Conservation (phyloP, 1,139 yeast genomes). For the Arxiozyma heterogenica region DNA sequence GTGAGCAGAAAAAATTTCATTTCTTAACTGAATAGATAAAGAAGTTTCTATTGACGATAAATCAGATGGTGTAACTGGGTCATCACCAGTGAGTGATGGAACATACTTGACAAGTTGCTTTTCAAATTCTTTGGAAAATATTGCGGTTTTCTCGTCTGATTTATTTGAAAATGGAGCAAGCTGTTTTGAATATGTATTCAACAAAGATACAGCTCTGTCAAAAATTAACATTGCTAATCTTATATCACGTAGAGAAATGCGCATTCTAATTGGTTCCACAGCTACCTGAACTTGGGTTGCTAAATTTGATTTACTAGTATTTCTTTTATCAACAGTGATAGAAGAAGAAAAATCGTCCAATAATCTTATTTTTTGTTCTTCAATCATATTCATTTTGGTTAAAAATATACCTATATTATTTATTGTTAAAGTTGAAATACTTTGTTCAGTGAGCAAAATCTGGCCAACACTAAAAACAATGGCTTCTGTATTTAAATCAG, state of each 20-base stretch:
- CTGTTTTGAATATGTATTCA: constrained; percentile 13
- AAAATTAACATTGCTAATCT: constrained; percentile 67
- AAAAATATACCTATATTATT: constrained; percentile 82
- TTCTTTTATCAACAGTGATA: constrained; percentile 62
- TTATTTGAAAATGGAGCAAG: constrained; percentile 11
- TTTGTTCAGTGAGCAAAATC: constrained; percentile 60
- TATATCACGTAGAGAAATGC: constrained; percentile 83
- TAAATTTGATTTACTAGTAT: constrained; percentile 47
- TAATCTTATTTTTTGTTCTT: constrained; percentile 54
- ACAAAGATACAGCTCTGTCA: constrained; percentile 56
- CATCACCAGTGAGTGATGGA: constrained; percentile 42
- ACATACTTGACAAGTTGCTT: constrained; percentile 53
- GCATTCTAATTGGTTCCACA: constrained; percentile 69
- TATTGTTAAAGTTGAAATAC: constrained; percentile 53
- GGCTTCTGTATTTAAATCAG: constrained; percentile 65
- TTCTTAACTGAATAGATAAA: constrained; percentile 40
- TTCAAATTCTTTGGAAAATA: constrained; percentile 55
- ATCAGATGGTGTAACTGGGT: neutral
- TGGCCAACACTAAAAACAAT: constrained; percentile 84
- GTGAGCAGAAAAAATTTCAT: constrained; percentile 62
- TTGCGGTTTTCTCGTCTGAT: constrained; percentile 7
- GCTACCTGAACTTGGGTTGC: constrained; percentile 61
- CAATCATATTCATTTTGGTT: constrained; percentile 61
- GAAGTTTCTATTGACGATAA: neutral
- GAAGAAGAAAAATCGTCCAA: constrained; percentile 85